Base-by-base conservation (phyloP, 495 filamentous ascomycete genomes). In the Saxispiralis lemnorum region DNA sequence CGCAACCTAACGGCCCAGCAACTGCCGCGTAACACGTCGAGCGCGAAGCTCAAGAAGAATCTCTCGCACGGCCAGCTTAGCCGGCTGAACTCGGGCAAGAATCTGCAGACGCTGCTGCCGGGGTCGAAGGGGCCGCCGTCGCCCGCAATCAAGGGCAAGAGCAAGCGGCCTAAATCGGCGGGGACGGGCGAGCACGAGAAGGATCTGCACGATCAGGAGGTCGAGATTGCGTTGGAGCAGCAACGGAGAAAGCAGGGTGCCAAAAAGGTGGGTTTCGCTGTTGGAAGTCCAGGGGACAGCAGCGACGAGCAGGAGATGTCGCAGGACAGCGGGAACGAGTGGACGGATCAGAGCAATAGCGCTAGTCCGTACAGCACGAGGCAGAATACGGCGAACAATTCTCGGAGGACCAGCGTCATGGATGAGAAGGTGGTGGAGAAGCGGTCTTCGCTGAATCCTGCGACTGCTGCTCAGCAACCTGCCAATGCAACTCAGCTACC, bases 321-420 rank as follows among this genome's bases (percentile, higher is more conserved):
- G 13, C 41, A 34, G 11, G 15, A 43, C 32, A 51, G 59, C 31
- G 61, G 63, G 46, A 52, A 64, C 38, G 61, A 50, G 13, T 64
- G 61, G 61, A 64, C 61, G 12, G 61, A 64, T 31, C 55, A 63
- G 20, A 64, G 61, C 39, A 57, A 58, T 2, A 63, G 60, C 19
- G 60, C 62, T 40, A 63, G 60, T 38, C 61, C 61, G 18, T 56
- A 46, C 32, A 63, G 60, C n/a, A 64, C 61, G 35, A 51, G 61
- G 24, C 49, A 55, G 16, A 61, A 62, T 42, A 64, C 61, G 17
- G 56, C 58, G 35, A 54, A 57, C n/a, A 63, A 64, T 40, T 59
- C 56, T n/a, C 15, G 52, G 34, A 51, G 45, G 40, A 35, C 45
- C 15, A 53, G 50, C 19, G 32, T 53, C 7, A 30, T 42, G 30